A percentile compares a stretch with the other conserved stretches of the same genome.
phyloP scores from a whole-genome alignment of 1,139 yeast genomes.

The Tardiomyces depauwii region DNA sequence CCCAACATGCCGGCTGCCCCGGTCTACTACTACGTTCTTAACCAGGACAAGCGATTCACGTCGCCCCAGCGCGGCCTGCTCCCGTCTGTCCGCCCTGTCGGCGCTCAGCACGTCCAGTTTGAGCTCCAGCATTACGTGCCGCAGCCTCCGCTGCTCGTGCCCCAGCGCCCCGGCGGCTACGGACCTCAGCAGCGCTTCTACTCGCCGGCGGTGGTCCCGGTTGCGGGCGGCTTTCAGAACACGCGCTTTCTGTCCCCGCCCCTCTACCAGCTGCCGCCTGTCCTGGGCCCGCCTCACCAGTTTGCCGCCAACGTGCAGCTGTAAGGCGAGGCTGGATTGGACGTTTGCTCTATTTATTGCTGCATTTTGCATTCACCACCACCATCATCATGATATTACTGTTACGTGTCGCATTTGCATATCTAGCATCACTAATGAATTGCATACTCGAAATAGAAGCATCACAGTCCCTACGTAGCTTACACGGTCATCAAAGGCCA shows the following conservation, averaged over 20 bases:
- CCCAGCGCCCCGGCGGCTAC: background rate
- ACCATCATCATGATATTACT: no score
- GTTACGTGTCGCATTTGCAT: background rate
- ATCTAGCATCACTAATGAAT: background rate
- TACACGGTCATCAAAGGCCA: no score
- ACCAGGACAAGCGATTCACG: slow-evolving; percentile 7
- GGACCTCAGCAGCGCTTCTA: background rate
- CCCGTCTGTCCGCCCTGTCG: slow-evolving; percentile 4
- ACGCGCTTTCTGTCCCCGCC: background rate
- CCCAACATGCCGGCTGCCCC: background rate
- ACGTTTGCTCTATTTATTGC: background rate
- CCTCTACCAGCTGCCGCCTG: background rate
- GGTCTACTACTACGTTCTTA: slow-evolving; percentile 6
- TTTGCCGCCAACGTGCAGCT: background rate
- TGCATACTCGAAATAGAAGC: no score
- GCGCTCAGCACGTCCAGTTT: slow-evolving; percentile 9
- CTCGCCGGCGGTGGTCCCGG: background rate
- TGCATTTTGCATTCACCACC: background rate
- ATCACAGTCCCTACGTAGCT: no score
- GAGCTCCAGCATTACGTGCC: slow-evolving; percentile 12
- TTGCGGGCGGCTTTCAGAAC: background rate
- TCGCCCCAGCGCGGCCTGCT: slow-evolving; percentile 10
- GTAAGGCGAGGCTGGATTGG: no score
- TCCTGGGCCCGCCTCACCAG: background rate
- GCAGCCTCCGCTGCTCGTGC: background rate